Conservation (phyloP, 192 early-diverging fungal species). For the Coemansia sp. region DNA sequence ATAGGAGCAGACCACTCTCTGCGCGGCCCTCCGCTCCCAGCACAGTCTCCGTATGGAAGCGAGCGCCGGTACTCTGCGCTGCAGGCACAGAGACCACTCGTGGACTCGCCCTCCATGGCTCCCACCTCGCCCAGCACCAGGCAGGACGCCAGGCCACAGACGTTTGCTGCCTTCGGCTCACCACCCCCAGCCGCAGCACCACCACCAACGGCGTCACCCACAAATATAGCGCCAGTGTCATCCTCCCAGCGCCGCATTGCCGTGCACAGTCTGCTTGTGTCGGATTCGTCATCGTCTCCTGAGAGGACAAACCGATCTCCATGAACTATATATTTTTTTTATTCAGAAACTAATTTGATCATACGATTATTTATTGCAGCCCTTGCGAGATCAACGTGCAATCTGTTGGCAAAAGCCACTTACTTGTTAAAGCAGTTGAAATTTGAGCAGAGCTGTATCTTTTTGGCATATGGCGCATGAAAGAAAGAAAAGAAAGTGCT, state of each 20-base stretch:
- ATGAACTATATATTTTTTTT: not conserved
- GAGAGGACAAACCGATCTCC: slow-evolving; percentile 24
- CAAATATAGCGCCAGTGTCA: not conserved
- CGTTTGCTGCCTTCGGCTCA: not conserved
- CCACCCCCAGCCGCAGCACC: not conserved
- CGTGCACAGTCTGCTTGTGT: slow-evolving; percentile 38
- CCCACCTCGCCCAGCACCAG: slow-evolving; percentile 8
- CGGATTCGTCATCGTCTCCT: slow-evolving; percentile 39
- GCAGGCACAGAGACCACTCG: not conserved
- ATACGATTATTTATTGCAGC: no score
- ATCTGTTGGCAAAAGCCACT: no score
- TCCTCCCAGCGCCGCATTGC: slow-evolving; percentile 29
- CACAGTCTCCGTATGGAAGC: not conserved
- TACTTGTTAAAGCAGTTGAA: no score
- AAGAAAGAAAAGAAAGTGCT: not conserved
- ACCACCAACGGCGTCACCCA: not conserved
- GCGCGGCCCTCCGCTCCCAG: slow-evolving; percentile 5
- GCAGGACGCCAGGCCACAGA: not conserved
- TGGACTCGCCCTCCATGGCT: not conserved
- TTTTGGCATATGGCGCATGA: no score
- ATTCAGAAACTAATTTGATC: no score
- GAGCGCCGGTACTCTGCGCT: slow-evolving; percentile 4
- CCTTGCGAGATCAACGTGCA: no score
- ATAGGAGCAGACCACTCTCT: not conserved
- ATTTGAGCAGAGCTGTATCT: no score